These are phyloP conservation scores for Emmonsia crescens DNA, from an alignment of 2,329 filamentous ascomycete species.

Conservation along the genomic window DNA sequence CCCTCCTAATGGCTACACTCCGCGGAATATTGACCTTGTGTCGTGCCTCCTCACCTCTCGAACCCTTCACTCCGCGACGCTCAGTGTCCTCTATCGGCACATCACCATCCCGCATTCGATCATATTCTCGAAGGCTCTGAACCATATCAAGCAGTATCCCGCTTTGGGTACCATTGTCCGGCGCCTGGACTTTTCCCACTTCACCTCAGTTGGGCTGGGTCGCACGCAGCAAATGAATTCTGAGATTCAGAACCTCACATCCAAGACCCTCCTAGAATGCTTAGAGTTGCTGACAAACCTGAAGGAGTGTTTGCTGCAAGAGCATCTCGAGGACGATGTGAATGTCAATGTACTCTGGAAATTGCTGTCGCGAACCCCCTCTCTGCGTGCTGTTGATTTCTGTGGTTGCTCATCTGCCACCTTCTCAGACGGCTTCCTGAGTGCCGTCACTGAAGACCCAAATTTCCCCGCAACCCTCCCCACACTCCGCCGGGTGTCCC, in stretches of 20 bases:
- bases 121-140: slow-evolving; percentile 72
- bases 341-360: slow-evolving; percentile 57
- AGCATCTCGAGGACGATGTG: slow-evolving; percentile 69
- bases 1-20: slow-evolving; percentile 61
- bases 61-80: slow-evolving; percentile 59
- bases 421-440: slow-evolving; percentile 57
- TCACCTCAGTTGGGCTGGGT: slow-evolving; percentile 69
- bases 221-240: slow-evolving; percentile 63
- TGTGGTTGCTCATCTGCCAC: slow-evolving; percentile 59
- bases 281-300: slow-evolving; percentile 61
- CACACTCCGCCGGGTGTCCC: slow-evolving; percentile 55
- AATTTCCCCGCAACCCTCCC: slow-evolving; percentile 44
- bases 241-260: slow-evolving; percentile 64
- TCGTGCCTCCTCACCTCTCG: slow-evolving; percentile 66
- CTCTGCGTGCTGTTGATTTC: slow-evolving; percentile 60
- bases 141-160: slow-evolving; percentile 55
- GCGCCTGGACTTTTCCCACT: slow-evolving; percentile 74
- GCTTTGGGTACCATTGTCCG: slow-evolving; percentile 64
- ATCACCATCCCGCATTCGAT: slow-evolving; percentile 74
- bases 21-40: slow-evolving; percentile 68
- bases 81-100: slow-evolving; percentile 64
- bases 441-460: slow-evolving; percentile 38
- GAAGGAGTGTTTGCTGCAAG: slow-evolving; percentile 67
- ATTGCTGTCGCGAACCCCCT: slow-evolving; percentile 55
- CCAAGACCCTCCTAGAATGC: slow-evolving; percentile 60